These are phyloP conservation scores for Halophytophthora polymorphica DNA, from an alignment of 352 stramenopile species.

Conservation along the genomic window DNA sequence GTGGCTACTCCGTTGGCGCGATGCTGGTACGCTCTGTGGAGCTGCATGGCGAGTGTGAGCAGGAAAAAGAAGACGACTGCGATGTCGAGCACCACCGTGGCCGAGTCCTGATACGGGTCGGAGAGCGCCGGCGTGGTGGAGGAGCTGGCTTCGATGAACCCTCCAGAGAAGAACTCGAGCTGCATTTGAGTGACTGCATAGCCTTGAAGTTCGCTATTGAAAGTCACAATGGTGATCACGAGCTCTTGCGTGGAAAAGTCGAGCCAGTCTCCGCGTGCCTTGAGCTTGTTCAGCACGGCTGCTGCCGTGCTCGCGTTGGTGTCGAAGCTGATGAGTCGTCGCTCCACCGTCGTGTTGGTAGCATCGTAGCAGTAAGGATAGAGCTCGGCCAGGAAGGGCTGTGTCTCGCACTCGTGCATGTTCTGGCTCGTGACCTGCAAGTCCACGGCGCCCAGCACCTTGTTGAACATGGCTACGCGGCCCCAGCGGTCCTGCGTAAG, in stretches of 20 bases:
- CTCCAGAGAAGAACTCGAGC: constrained; percentile 32
- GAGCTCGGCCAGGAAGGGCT: constrained; percentile 31
- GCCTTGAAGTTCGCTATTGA: constrained; percentile 50
- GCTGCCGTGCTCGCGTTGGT: constrained; percentile 31
- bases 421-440: constrained; percentile 24
- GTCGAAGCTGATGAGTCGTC: constrained; percentile 41
- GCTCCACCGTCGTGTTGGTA: constrained; percentile 14
- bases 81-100: constrained; percentile 26
- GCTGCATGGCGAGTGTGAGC: constrained; percentile 13
- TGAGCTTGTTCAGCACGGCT: constrained; percentile 19
- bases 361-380: constrained; percentile 48
- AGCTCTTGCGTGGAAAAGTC: constrained; percentile 38
- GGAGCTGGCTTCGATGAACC: constrained; percentile 26
- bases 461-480: constrained; percentile 26
- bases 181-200: constrained; percentile 40
- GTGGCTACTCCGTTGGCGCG: constrained; percentile 5
- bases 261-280: constrained; percentile 33
- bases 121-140: constrained; percentile 30
- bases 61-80: constrained; percentile 35
- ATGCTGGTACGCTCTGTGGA: constrained; percentile 18
- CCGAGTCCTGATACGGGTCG: constrained; percentile 28
- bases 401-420: constrained; percentile 21
- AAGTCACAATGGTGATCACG: constrained; percentile 41
- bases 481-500: constrained; percentile 22
- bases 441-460: constrained; percentile 30